Percentiles rank a stretch among this genome's conserved stretches.
Evolutionary conservation across 257 asterid species (phyloP).

Genomic region (Euphrasia confusa): DNA sequence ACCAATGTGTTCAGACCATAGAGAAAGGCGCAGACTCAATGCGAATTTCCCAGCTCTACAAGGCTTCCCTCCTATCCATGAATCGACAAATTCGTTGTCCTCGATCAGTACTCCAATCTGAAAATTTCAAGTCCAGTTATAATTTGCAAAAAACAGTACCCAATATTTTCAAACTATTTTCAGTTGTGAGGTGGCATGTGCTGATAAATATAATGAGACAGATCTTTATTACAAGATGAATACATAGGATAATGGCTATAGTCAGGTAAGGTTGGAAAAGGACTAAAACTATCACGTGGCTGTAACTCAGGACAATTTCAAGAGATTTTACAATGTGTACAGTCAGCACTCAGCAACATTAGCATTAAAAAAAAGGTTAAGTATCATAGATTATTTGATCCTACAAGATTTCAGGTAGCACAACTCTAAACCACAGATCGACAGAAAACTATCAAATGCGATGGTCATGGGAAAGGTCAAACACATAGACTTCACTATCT

Average conservation of each 20-base stretch:
- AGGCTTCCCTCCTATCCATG: slow-evolving; percentile 75
- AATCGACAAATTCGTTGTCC: slow-evolving; percentile 83
- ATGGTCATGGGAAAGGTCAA: slow-evolving; percentile 7
- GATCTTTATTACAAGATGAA: slow-evolving; percentile 8
- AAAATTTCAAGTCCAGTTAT: slow-evolving; percentile 24
- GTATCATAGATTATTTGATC: background rate
- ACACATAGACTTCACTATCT: background rate
- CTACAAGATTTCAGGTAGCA: background rate
- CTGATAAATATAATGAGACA: background rate
- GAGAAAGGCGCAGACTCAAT: slow-evolving; percentile 72
- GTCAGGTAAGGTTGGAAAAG: background rate
- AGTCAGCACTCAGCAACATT: slow-evolving; percentile 4
- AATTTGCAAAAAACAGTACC: slow-evolving; percentile 10
- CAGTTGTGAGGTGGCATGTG: background rate
- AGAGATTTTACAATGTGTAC: background rate
- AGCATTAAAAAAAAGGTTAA: background rate
- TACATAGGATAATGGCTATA: background rate
- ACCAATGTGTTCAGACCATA: slow-evolving; percentile 97
- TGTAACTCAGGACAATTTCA: background rate
- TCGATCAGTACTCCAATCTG: slow-evolving; percentile 88
- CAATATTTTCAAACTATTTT: background rate
- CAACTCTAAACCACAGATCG: background rate
- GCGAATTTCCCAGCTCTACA: slow-evolving; percentile 92
- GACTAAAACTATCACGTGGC: background rate
- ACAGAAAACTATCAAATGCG: background rate